Base-by-base conservation (phyloP, 1,284 basidiomycete genomes). In the Schizopora paradoxa region DNA sequence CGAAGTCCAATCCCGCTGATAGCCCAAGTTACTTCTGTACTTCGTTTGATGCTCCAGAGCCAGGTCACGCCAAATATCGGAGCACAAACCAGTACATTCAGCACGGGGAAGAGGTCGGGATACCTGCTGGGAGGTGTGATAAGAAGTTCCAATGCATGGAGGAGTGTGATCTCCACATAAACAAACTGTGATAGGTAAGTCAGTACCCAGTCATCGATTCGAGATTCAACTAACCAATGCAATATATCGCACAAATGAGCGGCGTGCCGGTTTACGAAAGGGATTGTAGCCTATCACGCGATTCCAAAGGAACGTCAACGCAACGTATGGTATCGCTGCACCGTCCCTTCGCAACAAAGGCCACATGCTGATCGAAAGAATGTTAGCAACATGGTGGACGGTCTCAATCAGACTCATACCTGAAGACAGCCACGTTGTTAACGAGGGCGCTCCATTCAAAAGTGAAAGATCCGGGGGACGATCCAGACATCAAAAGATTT, bases 391-490 rank as follows among this genome's bases (percentile, higher is more conserved):
- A 43, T 45, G 49, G 49, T 5, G 21, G 25, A 40, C 36, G 18
- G 27, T 42, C 37, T 27, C 22, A 34, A 39, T 21, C 7, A n/a
- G n/a, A n/a, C n/a, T 55, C 73, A 37, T 41, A 91, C 91, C 90
- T 91, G 65, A 95, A 95, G 1, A 86, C 76, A 8, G 83, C 90
- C n/a, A 91, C 76, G 56, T 95, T 91, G 61, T 91, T 91, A 21
- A 84, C 74, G 37, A 96, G 65, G 8, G 80, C 77, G 6, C 83
- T 84, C 77, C 90, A 87, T 48, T 82, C 76, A 68, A 84, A 92
- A 11, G 82, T 76, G 6, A 77, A 69, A 26, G 82, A 82, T 34
- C 77, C 75, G 1, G 72, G 62, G 2, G 70, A 63, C 0, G 83
- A 71, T 10, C 77, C 82, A 0, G 82, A 84, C 39, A 94, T 68